Evolutionary conservation across 345 rosid species (phyloP), one percentile per base, ranked within the genome.

Genomic region (Eucalyptus marginata): DNA sequence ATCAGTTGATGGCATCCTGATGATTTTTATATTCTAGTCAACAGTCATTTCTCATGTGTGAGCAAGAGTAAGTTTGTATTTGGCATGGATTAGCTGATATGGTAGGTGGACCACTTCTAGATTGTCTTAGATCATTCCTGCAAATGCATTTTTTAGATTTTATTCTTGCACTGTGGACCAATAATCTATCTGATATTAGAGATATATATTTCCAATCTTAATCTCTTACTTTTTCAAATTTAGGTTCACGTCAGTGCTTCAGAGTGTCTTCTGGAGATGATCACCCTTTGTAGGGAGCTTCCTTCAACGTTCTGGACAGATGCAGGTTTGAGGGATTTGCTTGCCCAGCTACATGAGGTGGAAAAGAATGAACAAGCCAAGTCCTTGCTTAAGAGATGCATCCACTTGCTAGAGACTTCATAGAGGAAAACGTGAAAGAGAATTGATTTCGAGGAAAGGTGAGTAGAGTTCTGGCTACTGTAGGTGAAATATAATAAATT

Each of bases 241-340:
- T 85, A 97, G 99, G 96, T 97, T 90, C 99, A 97, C 88, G 91
- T 97, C 44, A 91, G 93, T 87, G 96, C 99, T 52, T 94, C 99
- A 6, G 97, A 95, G 90, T 95, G 98, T 92, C 96, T 96, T 88
- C 62, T 96, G 54, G 97, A 94, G 84, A 89, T 94, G 68, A 91
- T 87, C 59, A 91, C 90, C 91, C 91, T 95, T 88, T 89, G 29
- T 87, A 87, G 90, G 88, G 92, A 56, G 76, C 92, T 95, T 66
- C 91, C 95, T 43, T 49, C 93, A 2, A 87, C 88, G 76, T 86
- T 54, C 89, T 89, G 90, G 59, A 80, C 87, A 13, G 94, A 93
- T 31, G 89, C 76, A 22, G 94, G 90, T 76, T 92, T 93, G 86
- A 94, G 92, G 90, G 92, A 88, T 66, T 96, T 95, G 91, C 90